Evolutionary conservation across 2,329 filamentous ascomycete species (phyloP), one percentile per base, ranked within the genome.

Genomic region (Pseudocercospora fuligena): DNA sequence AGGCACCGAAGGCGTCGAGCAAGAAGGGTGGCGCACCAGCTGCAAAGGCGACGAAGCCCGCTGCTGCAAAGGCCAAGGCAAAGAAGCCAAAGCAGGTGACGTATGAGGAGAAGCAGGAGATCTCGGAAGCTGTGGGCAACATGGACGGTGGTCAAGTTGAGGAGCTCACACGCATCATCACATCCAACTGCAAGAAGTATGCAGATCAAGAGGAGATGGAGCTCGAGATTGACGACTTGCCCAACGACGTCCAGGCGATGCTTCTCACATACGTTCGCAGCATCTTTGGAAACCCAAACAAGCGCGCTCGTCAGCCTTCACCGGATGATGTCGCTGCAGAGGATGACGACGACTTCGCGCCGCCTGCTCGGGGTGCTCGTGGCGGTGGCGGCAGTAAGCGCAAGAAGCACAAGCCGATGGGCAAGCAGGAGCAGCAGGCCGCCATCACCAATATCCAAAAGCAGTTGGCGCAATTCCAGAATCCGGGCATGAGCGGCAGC

Each of bases 131-230:
- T 2, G 72, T 74, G 21, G 66, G 64, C 64, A 89, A 90, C 69
- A 88, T 98, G 65, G 89, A 93, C 19, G 90, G 91, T 59, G 84
- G 85, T n/a, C 89, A 92, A 71, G 90, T 97, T 75, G 87, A 90
- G 59, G 88, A 89, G 72, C 93, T 94, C 0, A 92, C 97, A 33
- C 88, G 91, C 66, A 94, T 98, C 69, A 98, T 99, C 76, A 93
- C 96, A 78, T 88, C 88, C 70, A 94, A 97, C 72, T 80, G 92
- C 83, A 82, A 92, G 81, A 84, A 90, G 84, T 84, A 95, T 82
- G 77, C 80, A 36, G 79, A 84, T 74, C 82, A 85, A 70, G 86
- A 87, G 58, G 86, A 88, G 73, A 83, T 89, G 75, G 87, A 92
- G 73, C 83, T 94, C 36, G 87, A 89, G 70, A 88, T 89, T 69